Percentiles rank a stretch among this genome's conserved stretches.
phyloP scores from a whole-genome alignment of 2,329 filamentous ascomycete species.

The Fusarium sp. region DNA sequence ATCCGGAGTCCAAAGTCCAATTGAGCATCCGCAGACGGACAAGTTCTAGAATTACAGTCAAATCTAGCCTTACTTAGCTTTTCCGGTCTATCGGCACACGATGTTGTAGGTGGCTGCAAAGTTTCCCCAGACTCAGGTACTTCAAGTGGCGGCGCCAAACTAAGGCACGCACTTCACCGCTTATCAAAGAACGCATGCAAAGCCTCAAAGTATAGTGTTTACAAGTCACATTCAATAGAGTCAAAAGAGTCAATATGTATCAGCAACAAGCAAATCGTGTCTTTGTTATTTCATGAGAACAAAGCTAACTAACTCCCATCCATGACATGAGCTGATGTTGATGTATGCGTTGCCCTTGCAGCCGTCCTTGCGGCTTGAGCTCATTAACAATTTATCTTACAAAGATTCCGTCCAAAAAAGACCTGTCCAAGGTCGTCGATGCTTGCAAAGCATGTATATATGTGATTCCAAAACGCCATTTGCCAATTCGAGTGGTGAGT shows the following conservation, averaged over 20 bases:
- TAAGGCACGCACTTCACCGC: conserved; percentile 39
- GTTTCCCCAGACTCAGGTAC: conserved; percentile 36
- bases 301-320: conserved; percentile 30
- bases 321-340: conserved; percentile 20
- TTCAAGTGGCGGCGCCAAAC: conserved; percentile 20
- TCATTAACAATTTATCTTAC: conserved; percentile 48
- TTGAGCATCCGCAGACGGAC: not conserved
- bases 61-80: conserved; percentile 1
- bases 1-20: conserved; percentile 3
- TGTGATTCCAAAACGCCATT: conserved; percentile 43
- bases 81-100: conserved; percentile 4
- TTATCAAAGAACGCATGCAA: conserved; percentile 7
- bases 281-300: conserved; percentile 38
- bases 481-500: conserved; percentile 39
- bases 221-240: not conserved
- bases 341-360: conserved; percentile 21
- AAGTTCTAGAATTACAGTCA: conserved; percentile 19
- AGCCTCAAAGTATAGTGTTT: conserved; percentile 7
- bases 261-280: conserved; percentile 12
- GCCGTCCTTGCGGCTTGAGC: conserved; percentile 36
- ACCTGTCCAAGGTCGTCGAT: conserved; percentile 44
- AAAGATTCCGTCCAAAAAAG: conserved; percentile 38
- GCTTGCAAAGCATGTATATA: conserved; percentile 42
- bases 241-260: conserved; percentile 3
- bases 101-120: conserved; percentile 31